phyloP scores from a whole-genome alignment of 163 green algal species.

The Scenedesmus sp. region DNA sequence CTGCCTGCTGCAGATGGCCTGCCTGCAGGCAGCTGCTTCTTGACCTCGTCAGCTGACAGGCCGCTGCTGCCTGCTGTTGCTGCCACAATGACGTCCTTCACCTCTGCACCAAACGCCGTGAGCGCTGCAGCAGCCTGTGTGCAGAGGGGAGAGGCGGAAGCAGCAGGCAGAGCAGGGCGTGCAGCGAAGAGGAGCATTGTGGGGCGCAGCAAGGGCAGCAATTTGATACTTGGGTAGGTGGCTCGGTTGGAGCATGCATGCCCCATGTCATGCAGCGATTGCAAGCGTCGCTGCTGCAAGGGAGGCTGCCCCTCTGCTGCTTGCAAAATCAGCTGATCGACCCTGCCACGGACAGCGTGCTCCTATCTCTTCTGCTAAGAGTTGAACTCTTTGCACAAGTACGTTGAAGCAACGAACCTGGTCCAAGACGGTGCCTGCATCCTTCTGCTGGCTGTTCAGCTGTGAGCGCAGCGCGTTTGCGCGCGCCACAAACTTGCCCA shows the following conservation, averaged over 20 bases:
- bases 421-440: background rate
- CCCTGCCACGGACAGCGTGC: background rate
- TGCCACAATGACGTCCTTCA: conserved; percentile 24
- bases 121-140: conserved; percentile 32
- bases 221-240: too few species aligned
- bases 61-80: conserved; percentile 30
- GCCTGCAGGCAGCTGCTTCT: background rate
- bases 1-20: background rate
- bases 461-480: conserved; percentile 38
- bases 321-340: background rate
- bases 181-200: too few species aligned
- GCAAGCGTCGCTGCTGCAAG: background rate
- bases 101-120: background rate
- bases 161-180: background rate
- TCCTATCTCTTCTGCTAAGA: too few species aligned
- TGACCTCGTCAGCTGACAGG: conserved; percentile 32
- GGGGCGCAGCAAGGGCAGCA: background rate
- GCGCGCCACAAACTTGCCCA: conserved; percentile 45
- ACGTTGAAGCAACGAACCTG: conserved; percentile 7
- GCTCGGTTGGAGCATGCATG: too few species aligned
- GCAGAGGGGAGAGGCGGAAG: background rate
- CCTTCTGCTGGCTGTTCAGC: conserved; percentile 33
- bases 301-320: background rate
- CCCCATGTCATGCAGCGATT: background rate
- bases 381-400: background rate